These are phyloP conservation scores for Periconia sp. DNA, from an alignment of 2,329 filamentous ascomycete genomes.

Conservation along the genomic window DNA sequence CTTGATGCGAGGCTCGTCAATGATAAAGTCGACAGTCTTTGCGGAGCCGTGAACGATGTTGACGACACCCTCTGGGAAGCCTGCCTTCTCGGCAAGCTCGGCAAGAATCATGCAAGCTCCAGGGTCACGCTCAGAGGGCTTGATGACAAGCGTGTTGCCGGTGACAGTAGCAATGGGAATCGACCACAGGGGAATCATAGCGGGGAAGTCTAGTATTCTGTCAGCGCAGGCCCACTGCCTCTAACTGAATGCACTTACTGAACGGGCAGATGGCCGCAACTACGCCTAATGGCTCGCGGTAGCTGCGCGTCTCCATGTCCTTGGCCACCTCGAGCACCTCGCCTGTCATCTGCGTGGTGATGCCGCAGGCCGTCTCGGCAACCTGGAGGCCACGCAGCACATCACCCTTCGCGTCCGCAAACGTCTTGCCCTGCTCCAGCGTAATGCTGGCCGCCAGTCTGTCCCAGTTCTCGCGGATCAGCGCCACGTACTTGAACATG, in stretches of 20 bases:
- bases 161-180: conserved; percentile 85
- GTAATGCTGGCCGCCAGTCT: conserved; percentile 83
- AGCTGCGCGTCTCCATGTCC: conserved; percentile 88
- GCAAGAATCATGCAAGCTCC: conserved; percentile 85
- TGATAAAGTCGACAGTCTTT: conserved; percentile 82
- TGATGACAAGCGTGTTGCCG: conserved; percentile 83
- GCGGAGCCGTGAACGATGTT: conserved; percentile 84
- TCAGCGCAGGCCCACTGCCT: background rate
- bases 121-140: conserved; percentile 85
- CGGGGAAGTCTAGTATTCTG: conserved; percentile 75
- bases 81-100: conserved; percentile 78
- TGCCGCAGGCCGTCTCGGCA: conserved; percentile 80
- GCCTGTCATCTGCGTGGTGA: conserved; percentile 81
- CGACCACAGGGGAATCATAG: conserved; percentile 92
- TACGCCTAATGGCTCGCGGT: conserved; percentile 81
- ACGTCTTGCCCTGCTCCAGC: conserved; percentile 87
- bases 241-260: conserved; percentile 60
- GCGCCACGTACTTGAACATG: conserved; percentile 83
- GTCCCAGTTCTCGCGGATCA: conserved; percentile 87
- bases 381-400: conserved; percentile 84
- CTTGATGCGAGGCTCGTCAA: conserved; percentile 85
- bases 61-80: conserved; percentile 80
- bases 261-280: conserved; percentile 87
- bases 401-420: conserved; percentile 81
- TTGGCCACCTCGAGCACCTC: conserved; percentile 85